Base-by-base conservation (phyloP, 306 rosid species). In the Medicago lupulina region DNA sequence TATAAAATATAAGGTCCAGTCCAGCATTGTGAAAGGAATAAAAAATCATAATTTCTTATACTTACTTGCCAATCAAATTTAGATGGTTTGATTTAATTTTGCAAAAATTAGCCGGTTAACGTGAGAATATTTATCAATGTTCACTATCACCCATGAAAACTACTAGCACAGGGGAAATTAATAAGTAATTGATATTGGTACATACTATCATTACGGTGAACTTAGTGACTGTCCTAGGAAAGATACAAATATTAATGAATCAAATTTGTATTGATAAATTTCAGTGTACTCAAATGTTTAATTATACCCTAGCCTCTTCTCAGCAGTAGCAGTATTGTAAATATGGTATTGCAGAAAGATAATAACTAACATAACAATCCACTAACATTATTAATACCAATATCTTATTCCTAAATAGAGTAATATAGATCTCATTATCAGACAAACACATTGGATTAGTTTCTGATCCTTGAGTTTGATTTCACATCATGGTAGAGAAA, bases 1-100 rank as follows among this genome's bases (percentile, higher is more conserved):
- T 50, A 39, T 31, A 16, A 70, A 18, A 70, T 15, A 19, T 28
- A 44, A 81, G 80, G 18, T 67, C 70, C 60, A 81, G 43, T 69
- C 70, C 53, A 85, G 43, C 74, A 58, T 79, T 80, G 15, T 21
- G 54, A 60, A 16, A 70, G 17, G 47, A 47, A 41, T 14, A 15
- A 6, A 40, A 49, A 64, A 4, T 46, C 25, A 25, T 68, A 64
- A 72, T 18, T 72, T 78, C 76, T 23, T 59, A 23, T 59, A 57
- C 19, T 50, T 50, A 17, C 5, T 18, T 17, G 28, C 14, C 60
- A 54, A 17, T 17, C 60, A 54, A 54, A 54, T 54, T 17, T 54
- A 17, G 60, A 54, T 54, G 25, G 59, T 53, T 53, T 17, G 25
- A 16, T 51, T 50, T n/a, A 15, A 19, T 50, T 50, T 50, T 50